Evolutionary conservation across 176 grass and related monocot genomes (phyloP).

Genomic region (Oryza coarctata): DNA sequence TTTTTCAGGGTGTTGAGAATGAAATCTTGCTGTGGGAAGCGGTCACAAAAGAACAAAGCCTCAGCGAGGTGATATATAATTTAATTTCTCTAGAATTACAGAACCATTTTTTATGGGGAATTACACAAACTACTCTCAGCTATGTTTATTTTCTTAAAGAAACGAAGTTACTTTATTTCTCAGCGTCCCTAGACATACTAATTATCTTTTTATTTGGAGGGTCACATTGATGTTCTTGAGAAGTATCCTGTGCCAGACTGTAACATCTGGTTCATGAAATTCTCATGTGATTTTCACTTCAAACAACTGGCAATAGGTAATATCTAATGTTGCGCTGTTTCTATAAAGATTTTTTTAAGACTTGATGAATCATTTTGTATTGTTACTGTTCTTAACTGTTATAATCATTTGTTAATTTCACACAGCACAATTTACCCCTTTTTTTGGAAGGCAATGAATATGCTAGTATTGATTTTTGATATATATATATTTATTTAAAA

Average conservation of each 20-base stretch:
- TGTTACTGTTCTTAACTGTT: background rate
- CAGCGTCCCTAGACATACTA: conserved; percentile 3
- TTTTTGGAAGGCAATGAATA: background rate
- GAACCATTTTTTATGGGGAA: background rate
- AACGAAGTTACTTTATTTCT: conserved; percentile 15
- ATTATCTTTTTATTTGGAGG: conserved; percentile 43
- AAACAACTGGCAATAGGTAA: conserved; percentile 95
- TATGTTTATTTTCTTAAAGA: background rate
- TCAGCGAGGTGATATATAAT: conserved; percentile 76
- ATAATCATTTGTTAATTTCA: background rate
- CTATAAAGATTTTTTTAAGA: background rate
- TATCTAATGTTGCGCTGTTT: background rate
- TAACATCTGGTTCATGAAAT: conserved; percentile 99
- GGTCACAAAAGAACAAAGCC: conserved; percentile 83
- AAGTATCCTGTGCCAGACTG: conserved; percentile 97
- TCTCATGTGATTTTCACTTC: conserved; percentile 98
- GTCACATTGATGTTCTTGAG: conserved; percentile 86
- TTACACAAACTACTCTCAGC: background rate
- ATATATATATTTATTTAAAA: too few relatives aligned
- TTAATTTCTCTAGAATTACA: conserved; percentile 1
- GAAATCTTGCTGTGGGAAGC: conserved; percentile 95
- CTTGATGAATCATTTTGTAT: background rate
- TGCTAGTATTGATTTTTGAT: background rate
- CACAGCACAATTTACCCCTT: background rate
- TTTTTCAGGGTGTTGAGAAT: conserved; percentile 91